phyloP scores from a whole-genome alignment of 2,329 filamentous ascomycete genomes.

The Cordyceps javanica region DNA sequence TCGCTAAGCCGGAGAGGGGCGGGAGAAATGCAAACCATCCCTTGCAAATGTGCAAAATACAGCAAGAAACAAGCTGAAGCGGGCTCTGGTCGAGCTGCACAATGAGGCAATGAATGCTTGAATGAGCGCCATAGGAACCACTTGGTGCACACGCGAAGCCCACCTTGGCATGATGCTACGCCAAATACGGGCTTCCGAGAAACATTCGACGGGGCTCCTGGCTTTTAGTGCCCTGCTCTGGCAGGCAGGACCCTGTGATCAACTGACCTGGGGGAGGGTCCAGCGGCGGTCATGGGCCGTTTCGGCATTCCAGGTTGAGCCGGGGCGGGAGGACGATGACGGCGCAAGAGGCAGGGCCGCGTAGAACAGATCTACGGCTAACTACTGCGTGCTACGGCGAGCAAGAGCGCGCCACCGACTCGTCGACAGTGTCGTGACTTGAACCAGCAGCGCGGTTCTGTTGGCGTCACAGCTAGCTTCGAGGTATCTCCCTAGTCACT shows the following conservation, averaged over 20 bases:
- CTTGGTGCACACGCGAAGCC: not conserved
- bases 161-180: conserved; percentile 7
- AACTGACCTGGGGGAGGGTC: not conserved
- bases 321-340: not conserved
- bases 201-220: not conserved
- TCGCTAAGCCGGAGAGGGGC: not conserved
- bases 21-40: not conserved
- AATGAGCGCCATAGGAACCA: conserved; percentile 3
- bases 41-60: not conserved
- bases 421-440: too few relatives aligned
- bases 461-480: too few relatives aligned
- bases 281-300: not conserved
- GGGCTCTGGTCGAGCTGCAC: conserved; percentile 8
- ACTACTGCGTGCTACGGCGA: too few relatives aligned
- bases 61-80: not conserved
- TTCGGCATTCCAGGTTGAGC: not conserved
- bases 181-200: not conserved
- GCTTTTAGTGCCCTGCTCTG: not conserved
- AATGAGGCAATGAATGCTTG: conserved; percentile 7
- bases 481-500: too few relatives aligned
- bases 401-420: too few relatives aligned
- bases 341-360: not conserved
- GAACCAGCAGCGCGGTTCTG: too few relatives aligned
- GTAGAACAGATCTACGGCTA: too few relatives aligned
- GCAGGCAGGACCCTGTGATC: not conserved